A percentile compares a stretch with the other conserved stretches of the same genome.
phyloP scores from a whole-genome alignment of 768 basidiomycete species.

The Podaxis carcinomalis region DNA sequence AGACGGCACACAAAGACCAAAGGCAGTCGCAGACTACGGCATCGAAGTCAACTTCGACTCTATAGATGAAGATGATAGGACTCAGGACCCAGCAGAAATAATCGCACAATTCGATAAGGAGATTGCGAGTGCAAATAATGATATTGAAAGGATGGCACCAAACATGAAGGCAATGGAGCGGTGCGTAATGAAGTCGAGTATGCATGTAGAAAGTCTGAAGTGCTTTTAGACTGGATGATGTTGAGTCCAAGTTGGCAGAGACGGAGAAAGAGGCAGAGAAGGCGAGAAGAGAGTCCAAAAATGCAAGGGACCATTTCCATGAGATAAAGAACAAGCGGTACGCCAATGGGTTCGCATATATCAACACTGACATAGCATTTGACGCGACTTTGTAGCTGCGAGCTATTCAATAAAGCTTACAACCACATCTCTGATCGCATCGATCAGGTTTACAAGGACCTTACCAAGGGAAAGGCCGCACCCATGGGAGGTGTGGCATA shows the following conservation, averaged over 20 bases:
- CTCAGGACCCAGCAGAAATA: slow-evolving; percentile 59
- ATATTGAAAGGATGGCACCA: slow-evolving; percentile 92
- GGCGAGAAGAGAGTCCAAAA: slow-evolving; percentile 84
- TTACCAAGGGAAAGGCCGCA: slow-evolving; percentile 91
- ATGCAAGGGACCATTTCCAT: slow-evolving; percentile 88
- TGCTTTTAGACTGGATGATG: slow-evolving; percentile 66
- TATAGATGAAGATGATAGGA: slow-evolving; percentile 71
- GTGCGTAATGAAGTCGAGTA: slow-evolving; percentile 32
- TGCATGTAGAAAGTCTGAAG: not conserved
- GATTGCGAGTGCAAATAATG: slow-evolving; percentile 63
- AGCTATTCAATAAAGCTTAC: slow-evolving; percentile 94
- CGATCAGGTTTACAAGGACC: slow-evolving; percentile 94
- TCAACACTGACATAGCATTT: not conserved
- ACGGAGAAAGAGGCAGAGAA: slow-evolving; percentile 93
- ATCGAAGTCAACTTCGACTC: slow-evolving; percentile 83
- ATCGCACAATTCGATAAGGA: slow-evolving; percentile 72
- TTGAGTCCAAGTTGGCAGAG: slow-evolving; percentile 77
- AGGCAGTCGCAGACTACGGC: slow-evolving; percentile 74
- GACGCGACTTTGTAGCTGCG: slow-evolving; percentile 36
- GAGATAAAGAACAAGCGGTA: slow-evolving; percentile 81
- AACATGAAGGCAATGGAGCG: slow-evolving; percentile 96
- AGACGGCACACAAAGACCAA: slow-evolving; percentile 70
- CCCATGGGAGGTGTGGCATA: slow-evolving; percentile 97
- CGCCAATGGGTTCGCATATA: slow-evolving; percentile 12
- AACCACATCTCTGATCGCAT: slow-evolving; percentile 94